Conservation (phyloP, 2,329 filamentous ascomycete species). For the Hymenoscyphus linearis region DNA sequence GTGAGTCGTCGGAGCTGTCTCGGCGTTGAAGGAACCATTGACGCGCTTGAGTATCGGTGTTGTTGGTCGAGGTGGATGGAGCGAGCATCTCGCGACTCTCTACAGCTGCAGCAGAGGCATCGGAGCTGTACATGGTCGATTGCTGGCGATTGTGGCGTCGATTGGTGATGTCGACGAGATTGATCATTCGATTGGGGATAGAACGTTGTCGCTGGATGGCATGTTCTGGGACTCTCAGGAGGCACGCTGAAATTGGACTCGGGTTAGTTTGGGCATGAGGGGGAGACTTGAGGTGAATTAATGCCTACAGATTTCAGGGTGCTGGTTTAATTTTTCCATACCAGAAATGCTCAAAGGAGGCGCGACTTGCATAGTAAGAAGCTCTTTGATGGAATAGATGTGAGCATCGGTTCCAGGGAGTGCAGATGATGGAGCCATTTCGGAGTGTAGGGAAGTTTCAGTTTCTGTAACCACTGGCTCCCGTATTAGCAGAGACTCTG, state of each 20-base stretch:
- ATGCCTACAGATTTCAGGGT: constrained; percentile 25
- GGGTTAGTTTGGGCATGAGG: not conserved
- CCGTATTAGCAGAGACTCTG: not conserved
- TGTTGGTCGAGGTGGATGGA: constrained; percentile 8
- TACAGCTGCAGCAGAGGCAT: constrained; percentile 22
- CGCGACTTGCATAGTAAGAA: constrained; percentile 24
- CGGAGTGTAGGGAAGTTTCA: not conserved
- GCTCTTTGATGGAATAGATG: constrained; percentile 25
- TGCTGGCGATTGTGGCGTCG: constrained; percentile 7
- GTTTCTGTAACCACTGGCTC: not conserved
- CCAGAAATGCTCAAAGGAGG: constrained; percentile 22
- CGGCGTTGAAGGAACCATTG: constrained; percentile 30
- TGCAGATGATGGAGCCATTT: not conserved
- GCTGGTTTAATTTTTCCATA: constrained; percentile 26
- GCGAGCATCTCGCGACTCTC: constrained; percentile 7
- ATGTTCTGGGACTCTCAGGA: constrained; percentile 24
- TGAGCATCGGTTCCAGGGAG: constrained; percentile 1
- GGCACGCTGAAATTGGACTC: constrained; percentile 14
- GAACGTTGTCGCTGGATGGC: constrained; percentile 8
- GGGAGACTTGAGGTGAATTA: constrained; percentile 1
- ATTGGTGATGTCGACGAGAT: constrained; percentile 21
- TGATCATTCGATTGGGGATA: constrained; percentile 21
- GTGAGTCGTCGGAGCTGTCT: constrained; percentile 27
- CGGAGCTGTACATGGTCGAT: constrained; percentile 12
- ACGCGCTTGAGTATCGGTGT: constrained; percentile 7